phyloP scores from a whole-genome alignment of 169 alveolate genomes.

The Plasmodium chabaudi region DNA sequence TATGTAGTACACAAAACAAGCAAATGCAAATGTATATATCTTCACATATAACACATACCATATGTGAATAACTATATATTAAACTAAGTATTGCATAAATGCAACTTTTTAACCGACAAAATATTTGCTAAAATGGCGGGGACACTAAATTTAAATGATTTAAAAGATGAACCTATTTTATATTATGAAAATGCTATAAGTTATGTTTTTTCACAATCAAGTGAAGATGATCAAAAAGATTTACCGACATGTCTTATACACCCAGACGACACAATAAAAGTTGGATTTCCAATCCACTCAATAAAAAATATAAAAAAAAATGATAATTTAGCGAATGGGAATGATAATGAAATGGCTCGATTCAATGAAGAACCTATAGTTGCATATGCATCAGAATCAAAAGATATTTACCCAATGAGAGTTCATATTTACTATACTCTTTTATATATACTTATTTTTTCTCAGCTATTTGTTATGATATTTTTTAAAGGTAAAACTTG shows the following conservation, averaged over 20 bases:
- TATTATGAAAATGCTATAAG: constrained; percentile 75
- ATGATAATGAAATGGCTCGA: constrained; percentile 43
- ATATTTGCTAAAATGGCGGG: constrained; percentile 57
- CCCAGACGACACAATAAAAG: constrained; percentile 52
- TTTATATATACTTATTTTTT: constrained; percentile 26
- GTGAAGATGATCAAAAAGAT: constrained; percentile 65
- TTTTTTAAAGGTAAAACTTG: constrained; percentile 50
- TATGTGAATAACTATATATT: not conserved
- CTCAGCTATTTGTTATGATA: constrained; percentile 20
- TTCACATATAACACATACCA: not conserved
- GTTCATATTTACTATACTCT: constrained; percentile 31
- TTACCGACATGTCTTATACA: constrained; percentile 60
- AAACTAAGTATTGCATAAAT: no score
- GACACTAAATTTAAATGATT: constrained; percentile 65
- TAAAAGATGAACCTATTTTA: constrained; percentile 75
- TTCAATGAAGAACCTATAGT: constrained; percentile 72
- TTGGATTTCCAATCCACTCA: constrained; percentile 68
- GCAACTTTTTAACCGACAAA: no score
- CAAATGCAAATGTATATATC: no score
- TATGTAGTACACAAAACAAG: no score
- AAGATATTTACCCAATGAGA: constrained; percentile 47
- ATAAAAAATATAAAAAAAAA: constrained; percentile 71
- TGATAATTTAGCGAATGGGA: constrained; percentile 39
- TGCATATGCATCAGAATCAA: constrained; percentile 68
- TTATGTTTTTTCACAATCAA: constrained; percentile 68